Conservation (phyloP, 83 land plant species). For the Diphasiastrum complanatum region DNA sequence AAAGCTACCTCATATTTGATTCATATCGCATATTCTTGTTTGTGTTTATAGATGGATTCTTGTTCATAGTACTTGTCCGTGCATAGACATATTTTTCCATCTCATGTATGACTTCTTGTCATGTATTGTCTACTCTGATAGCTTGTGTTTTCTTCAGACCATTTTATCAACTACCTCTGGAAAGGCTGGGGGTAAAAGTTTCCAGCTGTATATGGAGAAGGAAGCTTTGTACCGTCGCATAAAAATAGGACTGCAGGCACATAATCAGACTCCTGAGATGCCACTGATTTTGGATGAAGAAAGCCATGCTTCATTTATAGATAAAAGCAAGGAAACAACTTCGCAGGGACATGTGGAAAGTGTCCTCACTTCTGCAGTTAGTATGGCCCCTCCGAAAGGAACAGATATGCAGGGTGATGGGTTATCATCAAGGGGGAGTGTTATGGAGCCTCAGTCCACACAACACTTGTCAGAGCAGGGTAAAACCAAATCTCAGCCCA, state of each 20-base stretch:
- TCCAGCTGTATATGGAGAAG: constrained; percentile 27
- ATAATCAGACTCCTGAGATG: not conserved
- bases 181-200: constrained; percentile 31
- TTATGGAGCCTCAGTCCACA: too few relatives aligned
- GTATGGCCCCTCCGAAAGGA: not conserved
- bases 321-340: not conserved
- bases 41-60: too few relatives aligned
- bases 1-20: too few relatives aligned
- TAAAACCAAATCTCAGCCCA: too few relatives aligned
- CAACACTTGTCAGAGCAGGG: too few relatives aligned
- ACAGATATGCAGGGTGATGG: too few relatives aligned
- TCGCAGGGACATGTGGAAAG: not conserved
- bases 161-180: constrained; percentile 37
- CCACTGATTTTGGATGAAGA: not conserved
- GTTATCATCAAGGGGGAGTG: too few relatives aligned
- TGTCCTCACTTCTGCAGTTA: not conserved
- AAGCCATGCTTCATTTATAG: not conserved
- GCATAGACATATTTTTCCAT: not conserved
- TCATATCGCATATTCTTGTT: too few relatives aligned
- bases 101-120: not conserved
- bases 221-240: constrained; percentile 51
- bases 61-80: too few relatives aligned
- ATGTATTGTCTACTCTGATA: not conserved
- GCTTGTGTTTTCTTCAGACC: constrained; percentile 32
- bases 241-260: constrained; percentile 30